These are phyloP conservation scores for Punctularia strigosozonata DNA, from an alignment of 768 basidiomycete species.

Conservation along the genomic window DNA sequence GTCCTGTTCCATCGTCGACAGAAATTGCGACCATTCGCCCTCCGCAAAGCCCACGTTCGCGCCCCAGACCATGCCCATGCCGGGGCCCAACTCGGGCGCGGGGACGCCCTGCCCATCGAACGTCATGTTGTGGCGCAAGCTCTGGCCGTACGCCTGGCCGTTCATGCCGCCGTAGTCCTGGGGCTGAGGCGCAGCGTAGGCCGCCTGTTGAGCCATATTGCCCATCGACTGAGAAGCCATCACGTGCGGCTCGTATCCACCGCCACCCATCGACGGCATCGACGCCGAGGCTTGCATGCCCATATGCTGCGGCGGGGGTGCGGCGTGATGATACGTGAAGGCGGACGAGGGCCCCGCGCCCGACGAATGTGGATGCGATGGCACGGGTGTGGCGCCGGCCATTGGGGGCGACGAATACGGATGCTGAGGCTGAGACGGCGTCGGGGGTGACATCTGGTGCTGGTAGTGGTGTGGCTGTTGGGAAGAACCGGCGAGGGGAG, in stretches of 20 bases:
- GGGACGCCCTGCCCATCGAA: conserved; percentile 2
- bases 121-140: conserved; percentile 1
- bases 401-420: not conserved
- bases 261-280: no score
- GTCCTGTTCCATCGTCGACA: conserved; percentile 46
- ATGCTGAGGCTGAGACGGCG: not conserved
- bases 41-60: conserved; percentile 64
- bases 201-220: no score
- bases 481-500: not conserved
- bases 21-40: conserved; percentile 57
- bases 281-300: no score
- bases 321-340: no score
- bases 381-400: not conserved
- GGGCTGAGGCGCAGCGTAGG: no score
- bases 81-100: conserved; percentile 27
- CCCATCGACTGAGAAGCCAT: no score
- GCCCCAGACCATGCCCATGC: conserved; percentile 64
- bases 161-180: no score
- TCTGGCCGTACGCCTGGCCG: conserved; percentile 1
- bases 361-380: not conserved
- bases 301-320: no score
- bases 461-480: not conserved
- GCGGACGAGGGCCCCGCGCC: not conserved
- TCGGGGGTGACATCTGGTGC: not conserved
- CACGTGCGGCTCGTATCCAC: no score